Conservation (phyloP, 306 rosid species). For the Fragaria ananassa region DNA sequence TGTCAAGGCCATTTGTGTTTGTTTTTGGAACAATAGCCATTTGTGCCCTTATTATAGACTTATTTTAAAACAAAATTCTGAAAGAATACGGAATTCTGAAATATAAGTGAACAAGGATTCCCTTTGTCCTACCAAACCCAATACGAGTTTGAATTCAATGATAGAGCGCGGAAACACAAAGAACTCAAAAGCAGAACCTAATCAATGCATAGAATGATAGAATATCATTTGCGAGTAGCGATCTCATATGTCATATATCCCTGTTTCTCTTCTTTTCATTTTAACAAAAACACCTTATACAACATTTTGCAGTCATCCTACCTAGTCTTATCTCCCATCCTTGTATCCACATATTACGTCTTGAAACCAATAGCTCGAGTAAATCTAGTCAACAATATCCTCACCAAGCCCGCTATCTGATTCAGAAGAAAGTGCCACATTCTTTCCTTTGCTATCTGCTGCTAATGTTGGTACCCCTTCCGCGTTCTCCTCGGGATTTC, state of each 20-base stretch:
- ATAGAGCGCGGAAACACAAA: no score
- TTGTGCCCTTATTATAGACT: no score
- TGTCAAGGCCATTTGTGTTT: no score
- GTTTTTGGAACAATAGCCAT: no score
- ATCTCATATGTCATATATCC: neutral
- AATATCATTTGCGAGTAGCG: neutral
- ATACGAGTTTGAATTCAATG: no score
- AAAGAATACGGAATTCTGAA: no score
- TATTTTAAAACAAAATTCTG: no score
- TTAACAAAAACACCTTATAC: neutral
- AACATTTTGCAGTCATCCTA: slow-evolving; percentile 3
- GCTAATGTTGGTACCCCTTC: slow-evolving; percentile 26
- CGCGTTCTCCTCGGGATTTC: slow-evolving; percentile 29
- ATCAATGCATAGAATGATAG: neutral
- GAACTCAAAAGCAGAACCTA: neutral
- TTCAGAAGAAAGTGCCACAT: slow-evolving; percentile 20
- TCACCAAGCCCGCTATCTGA: slow-evolving; percentile 23
- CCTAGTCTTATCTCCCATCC: neutral
- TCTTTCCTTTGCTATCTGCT: slow-evolving; percentile 63
- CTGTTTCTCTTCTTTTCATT: neutral
- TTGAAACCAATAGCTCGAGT: neutral
- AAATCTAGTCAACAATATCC: slow-evolving; percentile 19
- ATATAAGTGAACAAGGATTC: no score
- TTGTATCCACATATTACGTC: slow-evolving; percentile 19
- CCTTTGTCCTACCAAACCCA: no score